Evolutionary conservation across 139 green algal genomes (phyloP).

Genomic region (Picochlorum sp.): DNA sequence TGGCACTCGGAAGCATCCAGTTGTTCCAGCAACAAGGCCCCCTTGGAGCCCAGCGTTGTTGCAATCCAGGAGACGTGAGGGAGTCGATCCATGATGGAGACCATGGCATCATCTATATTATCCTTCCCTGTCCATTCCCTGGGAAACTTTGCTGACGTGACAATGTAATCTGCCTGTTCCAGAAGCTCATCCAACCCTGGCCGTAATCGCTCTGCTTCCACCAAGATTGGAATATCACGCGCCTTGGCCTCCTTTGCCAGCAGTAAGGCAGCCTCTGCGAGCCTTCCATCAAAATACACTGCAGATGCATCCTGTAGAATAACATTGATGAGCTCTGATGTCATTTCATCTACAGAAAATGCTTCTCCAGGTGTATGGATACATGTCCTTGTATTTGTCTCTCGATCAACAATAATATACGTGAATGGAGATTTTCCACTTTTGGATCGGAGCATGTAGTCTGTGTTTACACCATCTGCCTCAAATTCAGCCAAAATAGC

Average conservation of each 20-base stretch:
- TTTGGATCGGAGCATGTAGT: conserved; percentile 46
- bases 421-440: conserved; percentile 85
- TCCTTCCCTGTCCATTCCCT: conserved; percentile 57
- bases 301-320: conserved; percentile 51
- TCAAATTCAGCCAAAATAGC: conserved; percentile 77
- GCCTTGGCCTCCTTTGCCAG: conserved; percentile 55
- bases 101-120: conserved; percentile 59
- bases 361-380: conserved; percentile 85
- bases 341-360: conserved; percentile 58
- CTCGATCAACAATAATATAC: conserved; percentile 92
- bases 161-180: conserved; percentile 64
- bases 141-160: conserved; percentile 79
- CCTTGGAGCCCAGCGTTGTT: conserved; percentile 57
- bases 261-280: conserved; percentile 77
- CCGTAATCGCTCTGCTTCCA: conserved; percentile 83
- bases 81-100: conserved; percentile 48
- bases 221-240: conserved; percentile 60
- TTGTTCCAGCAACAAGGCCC: conserved; percentile 58
- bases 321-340: conserved; percentile 8
- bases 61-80: conserved; percentile 50
- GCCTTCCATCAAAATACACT: conserved; percentile 88
- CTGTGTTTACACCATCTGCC: conserved; percentile 73
- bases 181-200: conserved; percentile 70
- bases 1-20: not conserved
- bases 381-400: conserved; percentile 81